Conservation (phyloP, 306 rosid species). For the Vigna unguiculata region DNA sequence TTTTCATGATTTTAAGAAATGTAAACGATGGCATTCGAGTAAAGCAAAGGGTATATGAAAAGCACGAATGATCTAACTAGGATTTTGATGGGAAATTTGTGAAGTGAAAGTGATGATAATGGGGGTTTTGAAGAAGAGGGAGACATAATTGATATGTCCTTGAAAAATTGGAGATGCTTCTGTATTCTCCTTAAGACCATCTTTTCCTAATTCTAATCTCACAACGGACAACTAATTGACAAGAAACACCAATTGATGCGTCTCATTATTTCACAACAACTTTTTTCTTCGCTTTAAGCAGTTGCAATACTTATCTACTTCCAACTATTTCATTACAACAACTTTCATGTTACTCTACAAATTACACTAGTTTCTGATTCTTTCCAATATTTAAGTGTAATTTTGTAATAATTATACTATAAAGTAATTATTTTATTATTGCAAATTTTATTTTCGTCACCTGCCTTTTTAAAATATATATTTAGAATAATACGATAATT, state of each 20-base stretch:
- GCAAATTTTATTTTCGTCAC: too few relatives aligned
- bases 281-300: slow-evolving; percentile 14
- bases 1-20: slow-evolving; percentile 50
- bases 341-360: neutral
- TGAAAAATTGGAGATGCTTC: slow-evolving; percentile 65
- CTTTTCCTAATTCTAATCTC: slow-evolving; percentile 48
- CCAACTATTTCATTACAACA: slow-evolving; percentile 30
- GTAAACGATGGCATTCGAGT: slow-evolving; percentile 47
- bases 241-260: slow-evolving; percentile 49
- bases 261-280: slow-evolving; percentile 32
- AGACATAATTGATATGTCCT: slow-evolving; percentile 75
- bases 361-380: too few relatives aligned
- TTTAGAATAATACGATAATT: too few relatives aligned
- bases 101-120: slow-evolving; percentile 55
- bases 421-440: too few relatives aligned
- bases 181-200: slow-evolving; percentile 52
- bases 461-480: too few relatives aligned
- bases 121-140: slow-evolving; percentile 55
- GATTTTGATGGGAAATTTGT: slow-evolving; percentile 62
- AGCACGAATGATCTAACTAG: slow-evolving; percentile 5
- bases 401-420: too few relatives aligned
- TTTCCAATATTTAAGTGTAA: too few relatives aligned
- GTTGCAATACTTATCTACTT: slow-evolving; percentile 1
- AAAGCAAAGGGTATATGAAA: slow-evolving; percentile 45
- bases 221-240: slow-evolving; percentile 63